phyloP scores from a whole-genome alignment of 768 basidiomycete genomes.

The Boletus tomentosulus region DNA sequence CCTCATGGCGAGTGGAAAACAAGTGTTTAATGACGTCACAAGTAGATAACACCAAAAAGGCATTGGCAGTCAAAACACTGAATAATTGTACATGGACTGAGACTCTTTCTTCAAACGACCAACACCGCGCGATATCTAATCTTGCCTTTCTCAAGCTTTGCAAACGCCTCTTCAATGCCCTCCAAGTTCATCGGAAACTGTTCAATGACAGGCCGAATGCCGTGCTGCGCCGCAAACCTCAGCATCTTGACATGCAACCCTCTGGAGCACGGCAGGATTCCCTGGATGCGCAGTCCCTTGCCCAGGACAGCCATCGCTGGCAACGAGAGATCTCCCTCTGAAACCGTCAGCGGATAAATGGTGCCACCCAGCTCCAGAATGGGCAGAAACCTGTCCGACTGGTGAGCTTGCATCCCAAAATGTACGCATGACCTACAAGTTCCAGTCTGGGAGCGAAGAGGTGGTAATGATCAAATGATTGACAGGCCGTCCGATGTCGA shows the following conservation, averaged over 20 bases:
- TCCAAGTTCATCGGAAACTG: conserved; percentile 29
- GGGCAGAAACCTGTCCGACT: conserved; percentile 21
- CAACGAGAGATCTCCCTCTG: conserved; percentile 17
- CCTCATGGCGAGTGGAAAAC: not conserved
- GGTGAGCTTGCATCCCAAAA: not conserved
- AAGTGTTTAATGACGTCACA: not conserved
- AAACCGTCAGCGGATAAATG: conserved; percentile 27
- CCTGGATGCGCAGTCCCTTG: conserved; percentile 25
- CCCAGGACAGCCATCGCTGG: conserved; percentile 16
- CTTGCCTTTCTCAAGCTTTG: conserved; percentile 20
- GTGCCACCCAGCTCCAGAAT: conserved; percentile 22
- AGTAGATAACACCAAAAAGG: too few relatives aligned
- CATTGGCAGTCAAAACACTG: too few relatives aligned
- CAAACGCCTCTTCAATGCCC: conserved; percentile 30
- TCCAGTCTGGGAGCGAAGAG: conserved; percentile 28
- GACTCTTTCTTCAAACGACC: not conserved
- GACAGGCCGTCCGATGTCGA: conserved; percentile 26
- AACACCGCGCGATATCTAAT: conserved; percentile 33
- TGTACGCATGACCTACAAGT: conserved; percentile 18
- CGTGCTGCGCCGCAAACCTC: conserved; percentile 31
- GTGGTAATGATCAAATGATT: conserved; percentile 32
- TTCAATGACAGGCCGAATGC: conserved; percentile 28
- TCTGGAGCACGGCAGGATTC: conserved; percentile 22
- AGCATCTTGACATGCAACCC: conserved; percentile 31
- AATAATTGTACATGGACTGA: too few relatives aligned